Conservation (phyloP, 768 basidiomycete genomes). For the Hypsizygus marmoreus region DNA sequence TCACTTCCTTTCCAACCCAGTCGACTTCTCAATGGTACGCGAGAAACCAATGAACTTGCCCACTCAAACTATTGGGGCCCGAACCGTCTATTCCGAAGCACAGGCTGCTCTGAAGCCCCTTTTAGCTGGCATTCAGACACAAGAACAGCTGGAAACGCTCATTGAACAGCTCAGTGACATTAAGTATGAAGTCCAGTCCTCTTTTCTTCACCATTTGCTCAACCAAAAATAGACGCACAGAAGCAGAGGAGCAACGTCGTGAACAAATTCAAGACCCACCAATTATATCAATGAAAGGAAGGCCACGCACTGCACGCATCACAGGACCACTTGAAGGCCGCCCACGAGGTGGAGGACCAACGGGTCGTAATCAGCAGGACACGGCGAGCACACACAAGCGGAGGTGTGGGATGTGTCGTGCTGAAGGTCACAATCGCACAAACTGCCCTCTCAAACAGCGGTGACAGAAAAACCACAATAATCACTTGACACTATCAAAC, state of each 20-base stretch:
- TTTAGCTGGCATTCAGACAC: constrained; percentile 22
- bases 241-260: constrained; percentile 5
- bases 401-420: too few species aligned
- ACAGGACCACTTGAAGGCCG: constrained; percentile 18
- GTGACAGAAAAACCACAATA: too few species aligned
- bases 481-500: too few species aligned
- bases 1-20: constrained; percentile 4
- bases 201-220: neutral
- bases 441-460: too few species aligned
- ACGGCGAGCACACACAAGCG: too few species aligned
- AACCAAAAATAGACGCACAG: neutral
- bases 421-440: too few species aligned
- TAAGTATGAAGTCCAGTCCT: constrained; percentile 3
- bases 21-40: neutral
- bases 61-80: constrained; percentile 22
- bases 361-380: too few species aligned
- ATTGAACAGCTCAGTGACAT: constrained; percentile 11
- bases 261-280: constrained; percentile 17
- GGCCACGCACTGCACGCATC: constrained; percentile 14
- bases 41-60: neutral
- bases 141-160: constrained; percentile 24
- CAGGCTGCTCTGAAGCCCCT: constrained; percentile 21
- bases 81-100: constrained; percentile 21
- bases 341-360: constrained; percentile 15
- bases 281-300: constrained; percentile 16